phyloP scores from a whole-genome alignment of 768 basidiomycete genomes.

The Guyanaporus albipodus region DNA sequence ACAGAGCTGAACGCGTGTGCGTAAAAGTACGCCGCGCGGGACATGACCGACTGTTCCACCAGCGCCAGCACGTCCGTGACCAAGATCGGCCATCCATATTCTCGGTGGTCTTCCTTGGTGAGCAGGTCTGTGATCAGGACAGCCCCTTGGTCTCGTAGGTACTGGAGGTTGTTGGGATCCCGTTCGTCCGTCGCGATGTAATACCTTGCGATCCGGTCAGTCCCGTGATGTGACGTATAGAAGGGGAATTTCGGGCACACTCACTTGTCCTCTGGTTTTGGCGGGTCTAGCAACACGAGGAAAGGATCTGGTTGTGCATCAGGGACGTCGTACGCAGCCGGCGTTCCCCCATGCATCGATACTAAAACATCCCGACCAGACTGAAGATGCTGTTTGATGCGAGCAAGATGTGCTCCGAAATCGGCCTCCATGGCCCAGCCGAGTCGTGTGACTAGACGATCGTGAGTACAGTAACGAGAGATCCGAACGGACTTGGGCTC shows the following conservation, averaged over 20 bases:
- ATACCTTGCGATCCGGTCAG: slow-evolving; percentile 18
- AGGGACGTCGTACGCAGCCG: slow-evolving; percentile 21
- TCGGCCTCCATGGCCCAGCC: slow-evolving; percentile 35
- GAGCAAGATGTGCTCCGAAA: slow-evolving; percentile 32
- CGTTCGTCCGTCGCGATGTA: slow-evolving; percentile 45
- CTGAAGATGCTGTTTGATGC: slow-evolving; percentile 28
- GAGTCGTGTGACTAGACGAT: slow-evolving; percentile 20
- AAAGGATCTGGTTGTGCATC: slow-evolving; percentile 13
- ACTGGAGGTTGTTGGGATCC: slow-evolving; percentile 27
- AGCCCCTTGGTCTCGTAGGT: slow-evolving; percentile 34
- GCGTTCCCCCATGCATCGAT: slow-evolving; percentile 20
- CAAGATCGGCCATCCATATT: slow-evolving; percentile 40
- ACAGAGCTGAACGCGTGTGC: slow-evolving; percentile 39
- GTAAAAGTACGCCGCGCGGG: slow-evolving; percentile 39
- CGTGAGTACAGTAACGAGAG: not conserved
- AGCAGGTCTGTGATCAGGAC: slow-evolving; percentile 41
- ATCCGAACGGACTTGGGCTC: slow-evolving; percentile 5
- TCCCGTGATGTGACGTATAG: too few species aligned
- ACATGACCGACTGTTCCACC: slow-evolving; percentile 39
- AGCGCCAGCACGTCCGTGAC: slow-evolving; percentile 41
- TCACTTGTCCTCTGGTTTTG: slow-evolving; percentile 23
- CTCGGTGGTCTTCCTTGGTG: slow-evolving; percentile 37
- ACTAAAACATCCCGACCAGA: slow-evolving; percentile 15
- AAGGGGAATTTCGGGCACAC: too few species aligned
- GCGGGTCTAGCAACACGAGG: slow-evolving; percentile 25